Evolutionary conservation across 106 monocot species (phyloP), one percentile per base, ranked within the genome.

Genomic region (Acanthochlamys bracteata): DNA sequence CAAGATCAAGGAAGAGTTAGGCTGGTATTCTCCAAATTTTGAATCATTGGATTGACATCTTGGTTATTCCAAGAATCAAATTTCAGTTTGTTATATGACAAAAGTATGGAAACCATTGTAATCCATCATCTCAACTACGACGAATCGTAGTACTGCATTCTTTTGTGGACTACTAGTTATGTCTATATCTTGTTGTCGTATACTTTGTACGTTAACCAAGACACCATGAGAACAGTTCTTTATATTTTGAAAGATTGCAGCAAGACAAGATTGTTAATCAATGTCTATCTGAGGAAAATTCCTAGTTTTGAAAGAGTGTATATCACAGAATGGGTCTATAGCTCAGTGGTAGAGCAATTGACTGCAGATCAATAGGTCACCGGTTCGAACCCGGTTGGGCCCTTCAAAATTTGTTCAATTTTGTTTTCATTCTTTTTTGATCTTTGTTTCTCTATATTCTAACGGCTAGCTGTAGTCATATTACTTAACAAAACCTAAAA

Each of bases 351-450:
- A 93, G 89, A 93, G 93, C 89, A 93, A 83, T 94, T 89, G 89
- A 94, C 89, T 94, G 93, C 93, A 94, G 93, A 94, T 94, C 89
- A 90, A 90, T 81, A 95, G 94, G 94, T 95, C 89, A 89, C 89
- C 86, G 86, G 94, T 90, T 95, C 90, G 84, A 89, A 84, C 79
- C 89, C 79, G 93, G 93, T 93, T 93, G 93, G 93, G 93, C 93
- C 93, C 89, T 85, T 25, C 14, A 51, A 4, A 4, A 51, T 15
- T 51, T 51, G 17, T 51, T 19, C 51, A 51, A n/a, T n/a, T n/a
- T n/a, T n/a, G n/a, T n/a, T n/a, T n/a, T n/a, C n/a, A n/a, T n/a
- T n/a, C n/a, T n/a, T n/a, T n/a, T n/a, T n/a, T n/a, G n/a, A n/a
- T n/a, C n/a, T n/a, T n/a, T n/a, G n/a, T n/a, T n/a, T n/a, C n/a